A percentile compares a stretch with the other conserved stretches of the same genome.
Evolutionary conservation across 495 filamentous ascomycete species (phyloP).

Genomic region (Podospora anserina): DNA sequence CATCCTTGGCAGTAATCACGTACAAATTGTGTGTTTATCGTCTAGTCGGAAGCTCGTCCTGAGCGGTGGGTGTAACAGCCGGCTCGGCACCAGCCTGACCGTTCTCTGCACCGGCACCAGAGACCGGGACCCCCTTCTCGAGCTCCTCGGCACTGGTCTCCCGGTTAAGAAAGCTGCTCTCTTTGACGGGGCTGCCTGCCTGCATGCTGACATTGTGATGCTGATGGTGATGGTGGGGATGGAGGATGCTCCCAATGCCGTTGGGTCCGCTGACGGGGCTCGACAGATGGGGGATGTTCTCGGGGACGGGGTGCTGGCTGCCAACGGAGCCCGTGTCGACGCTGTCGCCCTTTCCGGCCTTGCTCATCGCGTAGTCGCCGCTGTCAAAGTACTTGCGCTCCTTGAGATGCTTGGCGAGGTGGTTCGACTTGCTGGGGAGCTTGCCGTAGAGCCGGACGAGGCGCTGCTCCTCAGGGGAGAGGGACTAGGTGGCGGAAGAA

Average conservation of each 20-base stretch:
- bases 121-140: conserved; percentile 39
- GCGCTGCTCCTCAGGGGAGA: conserved; percentile 89
- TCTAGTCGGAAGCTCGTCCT: conserved; percentile 64
- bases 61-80: conserved; percentile 17
- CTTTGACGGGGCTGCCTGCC: conserved; percentile 79
- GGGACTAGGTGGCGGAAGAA: conserved; percentile 52
- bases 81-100: conserved; percentile 18
- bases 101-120: conserved; percentile 12
- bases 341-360: conserved; percentile 94
- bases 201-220: conserved; percentile 50
- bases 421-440: conserved; percentile 89
- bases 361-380: conserved; percentile 95
- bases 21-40: conserved; percentile 32
- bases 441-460: conserved; percentile 96
- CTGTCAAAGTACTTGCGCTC: conserved; percentile 99
- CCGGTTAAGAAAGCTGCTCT: conserved; percentile 76
- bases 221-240: conserved; percentile 41
- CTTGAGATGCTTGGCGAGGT: conserved; percentile 96
- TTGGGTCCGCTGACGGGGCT: conserved; percentile 54
- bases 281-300: conserved; percentile 91
- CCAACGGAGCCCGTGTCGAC: conserved; percentile 92
- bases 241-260: conserved; percentile 43
- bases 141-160: conserved; percentile 70
- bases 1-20: not conserved
- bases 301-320: conserved; percentile 88